Percentiles rank a stretch among this genome's conserved stretches.
Evolutionary conservation across 768 basidiomycete species (phyloP).

Genomic region (Fomitopsis serialis): DNA sequence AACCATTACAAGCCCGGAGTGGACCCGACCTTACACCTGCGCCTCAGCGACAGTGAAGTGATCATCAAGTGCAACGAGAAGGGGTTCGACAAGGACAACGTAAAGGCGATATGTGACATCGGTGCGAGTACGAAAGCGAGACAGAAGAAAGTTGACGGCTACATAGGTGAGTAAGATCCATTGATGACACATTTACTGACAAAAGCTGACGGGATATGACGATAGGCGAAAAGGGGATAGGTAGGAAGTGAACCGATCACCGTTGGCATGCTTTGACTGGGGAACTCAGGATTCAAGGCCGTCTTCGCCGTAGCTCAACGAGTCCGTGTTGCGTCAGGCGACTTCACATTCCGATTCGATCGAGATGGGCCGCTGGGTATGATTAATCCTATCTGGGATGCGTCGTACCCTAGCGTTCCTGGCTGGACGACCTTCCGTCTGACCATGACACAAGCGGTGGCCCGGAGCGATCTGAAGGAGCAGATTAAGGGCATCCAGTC

Average conservation of each 20-base stretch:
- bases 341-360: slow-evolving; percentile 19
- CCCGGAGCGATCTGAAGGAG: slow-evolving; percentile 4
- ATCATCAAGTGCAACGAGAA: slow-evolving; percentile 19
- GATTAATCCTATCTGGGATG: slow-evolving; percentile 17
- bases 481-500: slow-evolving; percentile 14
- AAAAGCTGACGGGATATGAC: too few relatives aligned
- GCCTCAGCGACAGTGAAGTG: slow-evolving; percentile 7
- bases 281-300: slow-evolving; percentile 19
- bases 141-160: slow-evolving; percentile 9
- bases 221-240: slow-evolving; percentile 27
- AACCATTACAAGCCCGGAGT: slow-evolving; percentile 11
- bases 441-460: slow-evolving; percentile 2
- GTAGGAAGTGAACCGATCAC: slow-evolving; percentile 1
- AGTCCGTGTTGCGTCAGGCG: slow-evolving; percentile 17
- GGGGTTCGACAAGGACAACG: slow-evolving; percentile 17
- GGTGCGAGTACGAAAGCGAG: slow-evolving; percentile 20
- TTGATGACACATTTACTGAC: too few relatives aligned
- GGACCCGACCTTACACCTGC: slow-evolving; percentile 10
- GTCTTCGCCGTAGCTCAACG: slow-evolving; percentile 22
- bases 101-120: slow-evolving; percentile 20
- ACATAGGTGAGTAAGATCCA: too few relatives aligned
- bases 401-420: neutral
- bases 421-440: slow-evolving; percentile 23
- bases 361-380: slow-evolving; percentile 15
- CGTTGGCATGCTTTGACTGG: neutral